Conservation (phyloP, 768 basidiomycete genomes). For the Lentinula edodes region DNA sequence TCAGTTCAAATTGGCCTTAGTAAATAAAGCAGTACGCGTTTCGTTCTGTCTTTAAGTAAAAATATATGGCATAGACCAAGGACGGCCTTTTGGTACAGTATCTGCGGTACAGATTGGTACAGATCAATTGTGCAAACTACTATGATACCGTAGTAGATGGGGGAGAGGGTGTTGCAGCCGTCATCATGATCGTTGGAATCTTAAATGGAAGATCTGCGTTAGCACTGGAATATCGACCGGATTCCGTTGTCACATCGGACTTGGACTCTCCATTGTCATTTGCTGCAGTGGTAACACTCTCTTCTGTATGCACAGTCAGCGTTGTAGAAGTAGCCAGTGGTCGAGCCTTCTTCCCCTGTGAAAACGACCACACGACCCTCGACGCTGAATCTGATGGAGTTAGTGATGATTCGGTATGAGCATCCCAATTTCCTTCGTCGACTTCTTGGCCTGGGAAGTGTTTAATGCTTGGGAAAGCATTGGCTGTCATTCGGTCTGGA, state of each 20-base stretch:
- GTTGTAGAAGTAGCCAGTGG: neutral
- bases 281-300: neutral
- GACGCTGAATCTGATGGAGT: neutral
- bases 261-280: neutral
- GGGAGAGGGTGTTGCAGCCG: neutral
- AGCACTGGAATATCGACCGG: no score
- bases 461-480: neutral
- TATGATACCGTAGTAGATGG: neutral
- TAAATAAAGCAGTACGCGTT: no score
- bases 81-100: no score
- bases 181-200: neutral
- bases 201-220: neutral
- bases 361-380: neutral
- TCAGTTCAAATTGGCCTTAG: no score
- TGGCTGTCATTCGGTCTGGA: neutral
- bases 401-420: neutral
- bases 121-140: no score
- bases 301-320: neutral
- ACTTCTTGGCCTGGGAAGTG: neutral
- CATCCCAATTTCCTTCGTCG: neutral
- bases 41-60: no score
- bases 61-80: no score
- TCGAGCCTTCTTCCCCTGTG: neutral
- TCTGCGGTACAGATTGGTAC: no score
- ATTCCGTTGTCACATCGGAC: neutral